A percentile compares a stretch with the other conserved stretches of the same genome.
These are phyloP conservation scores for Pestalotiopsis sp. DNA, from an alignment of 2,329 filamentous ascomycete species.

Conservation along the genomic window DNA sequence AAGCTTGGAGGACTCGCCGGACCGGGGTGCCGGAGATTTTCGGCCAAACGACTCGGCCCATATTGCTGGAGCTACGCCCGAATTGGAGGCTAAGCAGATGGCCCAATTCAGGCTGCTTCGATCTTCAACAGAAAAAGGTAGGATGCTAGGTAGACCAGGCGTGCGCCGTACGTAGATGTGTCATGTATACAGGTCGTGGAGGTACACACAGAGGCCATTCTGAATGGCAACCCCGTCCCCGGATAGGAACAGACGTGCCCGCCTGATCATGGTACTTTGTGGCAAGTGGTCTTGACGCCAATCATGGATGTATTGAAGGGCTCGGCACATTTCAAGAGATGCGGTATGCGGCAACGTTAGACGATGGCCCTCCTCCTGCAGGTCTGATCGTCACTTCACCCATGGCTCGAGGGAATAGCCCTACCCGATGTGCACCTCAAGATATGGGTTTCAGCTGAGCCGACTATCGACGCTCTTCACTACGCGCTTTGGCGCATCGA, in stretches of 20 bases:
- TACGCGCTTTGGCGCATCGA: no score
- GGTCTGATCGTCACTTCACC: background rate
- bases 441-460: background rate
- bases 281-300: no score
- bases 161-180: background rate
- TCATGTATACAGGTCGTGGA: background rate
- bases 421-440: background rate
- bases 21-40: conserved; percentile 28
- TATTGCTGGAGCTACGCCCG: background rate
- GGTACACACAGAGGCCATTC: no score
- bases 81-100: background rate
- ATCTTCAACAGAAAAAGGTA: background rate
- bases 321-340: no score
- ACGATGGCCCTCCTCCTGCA: background rate
- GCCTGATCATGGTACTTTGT: no score
- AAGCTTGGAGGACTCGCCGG: conserved; percentile 16
- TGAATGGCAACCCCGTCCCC: no score
- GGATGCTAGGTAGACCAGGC: background rate
- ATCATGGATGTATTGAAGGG: no score
- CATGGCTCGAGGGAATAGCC: background rate
- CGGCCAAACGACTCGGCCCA: conserved; percentile 16
- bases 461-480: background rate
- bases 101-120: conserved; percentile 1
- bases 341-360: background rate
- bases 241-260: no score